A percentile compares a stretch with the other conserved stretches of the same genome.
These are phyloP conservation scores for Cryphonectria parasitica DNA, from an alignment of 2,329 filamentous ascomycete genomes.

Conservation along the genomic window DNA sequence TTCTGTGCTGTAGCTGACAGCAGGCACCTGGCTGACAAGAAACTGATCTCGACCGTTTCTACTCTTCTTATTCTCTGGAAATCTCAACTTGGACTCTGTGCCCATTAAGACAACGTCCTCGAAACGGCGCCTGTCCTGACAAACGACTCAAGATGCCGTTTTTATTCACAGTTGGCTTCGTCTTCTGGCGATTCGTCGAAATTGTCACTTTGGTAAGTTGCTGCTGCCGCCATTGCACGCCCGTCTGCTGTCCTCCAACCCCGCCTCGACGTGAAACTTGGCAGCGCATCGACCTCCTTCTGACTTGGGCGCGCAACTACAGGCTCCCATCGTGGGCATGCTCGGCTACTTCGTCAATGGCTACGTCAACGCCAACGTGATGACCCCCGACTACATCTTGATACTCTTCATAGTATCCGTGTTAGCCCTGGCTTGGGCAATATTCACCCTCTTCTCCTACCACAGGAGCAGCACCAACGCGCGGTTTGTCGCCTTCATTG, in stretches of 20 bases:
- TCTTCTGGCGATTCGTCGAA: slow-evolving; percentile 64
- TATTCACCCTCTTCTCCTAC: slow-evolving; percentile 69
- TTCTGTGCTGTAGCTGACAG: neutral
- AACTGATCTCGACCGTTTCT: neutral
- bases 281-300: neutral
- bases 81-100: neutral
- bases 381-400: slow-evolving; percentile 66
- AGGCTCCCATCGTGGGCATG: slow-evolving; percentile 71
- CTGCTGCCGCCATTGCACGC: neutral
- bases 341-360: slow-evolving; percentile 68
- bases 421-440: slow-evolving; percentile 64
- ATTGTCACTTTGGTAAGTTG: slow-evolving; percentile 62
- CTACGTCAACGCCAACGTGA: slow-evolving; percentile 58
- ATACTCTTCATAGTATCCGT: slow-evolving; percentile 70
- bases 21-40: neutral
- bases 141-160: slow-evolving; percentile 48
- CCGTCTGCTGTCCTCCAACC: neutral
- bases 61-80: neutral
- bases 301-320: slow-evolving; percentile 14
- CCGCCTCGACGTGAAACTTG: neutral
- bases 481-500: slow-evolving; percentile 63
- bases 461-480: slow-evolving; percentile 64
- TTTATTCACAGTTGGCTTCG: slow-evolving; percentile 66
- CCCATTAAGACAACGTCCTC: neutral
- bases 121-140: neutral